These are phyloP conservation scores for Chytriomyces sp. DNA, from an alignment of 192 early-diverging fungal genomes.

Conservation along the genomic window DNA sequence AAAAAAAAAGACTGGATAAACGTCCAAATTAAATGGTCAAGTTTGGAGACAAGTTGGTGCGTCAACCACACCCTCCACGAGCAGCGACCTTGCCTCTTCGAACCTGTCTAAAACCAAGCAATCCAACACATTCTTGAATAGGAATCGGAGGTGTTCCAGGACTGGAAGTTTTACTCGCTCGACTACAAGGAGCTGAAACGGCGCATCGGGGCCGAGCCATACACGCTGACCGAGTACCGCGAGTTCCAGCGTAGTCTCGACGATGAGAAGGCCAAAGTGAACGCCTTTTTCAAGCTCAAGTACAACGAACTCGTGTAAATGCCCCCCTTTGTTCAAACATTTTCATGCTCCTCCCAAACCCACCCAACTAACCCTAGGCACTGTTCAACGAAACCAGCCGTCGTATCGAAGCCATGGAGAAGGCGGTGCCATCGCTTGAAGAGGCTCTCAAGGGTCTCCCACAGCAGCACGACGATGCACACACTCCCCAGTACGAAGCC, in stretches of 20 bases:
- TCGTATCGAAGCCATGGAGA: slow-evolving; percentile 13
- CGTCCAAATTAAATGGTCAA: slow-evolving; percentile 16
- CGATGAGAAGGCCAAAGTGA: slow-evolving; percentile 30
- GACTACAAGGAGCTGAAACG: slow-evolving; percentile 40
- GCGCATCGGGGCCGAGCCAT: slow-evolving; percentile 29
- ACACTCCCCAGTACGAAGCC: slow-evolving; percentile 3
- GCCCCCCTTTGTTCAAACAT: neutral
- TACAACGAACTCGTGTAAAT: slow-evolving; percentile 25
- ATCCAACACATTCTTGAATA: no score
- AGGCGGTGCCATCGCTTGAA: slow-evolving; percentile 26
- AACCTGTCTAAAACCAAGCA: no score
- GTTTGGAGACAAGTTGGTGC: slow-evolving; percentile 33
- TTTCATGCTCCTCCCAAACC: no score
- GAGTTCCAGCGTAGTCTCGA: slow-evolving; percentile 30
- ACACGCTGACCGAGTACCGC: slow-evolving; percentile 26
- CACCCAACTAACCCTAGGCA: neutral
- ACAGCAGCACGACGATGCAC: slow-evolving; percentile 6
- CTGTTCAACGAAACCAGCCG: neutral
- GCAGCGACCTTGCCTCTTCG: no score
- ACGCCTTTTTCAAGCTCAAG: slow-evolving; percentile 39
- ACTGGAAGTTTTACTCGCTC: slow-evolving; percentile 40
- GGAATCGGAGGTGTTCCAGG: slow-evolving; percentile 21
- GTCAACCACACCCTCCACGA: no score
- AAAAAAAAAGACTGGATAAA: no score
- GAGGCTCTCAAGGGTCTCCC: slow-evolving; percentile 4